Evolutionary conservation across 2,329 filamentous ascomycete species (phyloP), one percentile per base, ranked within the genome.

Genomic region (Colletotrichum musicola): DNA sequence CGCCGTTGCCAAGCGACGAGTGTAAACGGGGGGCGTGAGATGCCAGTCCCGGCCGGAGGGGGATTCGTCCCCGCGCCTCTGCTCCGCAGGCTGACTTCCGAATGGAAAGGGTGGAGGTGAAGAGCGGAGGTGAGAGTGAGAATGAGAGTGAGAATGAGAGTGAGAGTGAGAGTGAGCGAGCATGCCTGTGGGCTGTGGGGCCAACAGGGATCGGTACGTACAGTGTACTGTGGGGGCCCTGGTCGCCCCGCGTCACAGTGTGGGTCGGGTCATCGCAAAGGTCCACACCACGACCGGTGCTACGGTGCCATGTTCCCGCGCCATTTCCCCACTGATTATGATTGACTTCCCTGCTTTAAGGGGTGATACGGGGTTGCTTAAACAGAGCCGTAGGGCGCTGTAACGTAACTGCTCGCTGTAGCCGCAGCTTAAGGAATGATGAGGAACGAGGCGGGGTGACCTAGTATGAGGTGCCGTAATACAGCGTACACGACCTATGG

Each of bases 91-190:
- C 22, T 35, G 30, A 35, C 10, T 9, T 35, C 30, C 30, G 30
- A 35, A 27, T 56, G 63, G 56, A 49, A 25, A 59, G 47, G 56
- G 56, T 59, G 56, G 35, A 59, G 42, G 51, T 7, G 51, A n/a
- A 54, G n/a, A 49, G 46, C 12, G 38, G 38, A 42, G 40, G 22
- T 27, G 25, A 53, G 49, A 16, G 14, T 20, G 44, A 46, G 44
- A 20, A 20, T 16, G 18, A 22, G 6, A 5, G 54, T 42, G 16
- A 20, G 4, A 25, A 22, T 30, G 27, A 30, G 27, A 30, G 27
- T 30, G 27, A 30, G 27, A 30, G 9, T 30, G 27, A 30, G 27
- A 30, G 27, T 30, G 35, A 46, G 27, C 25, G 46, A 50, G n/a
- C 13, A 5, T 14, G 49, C 9, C 27, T 47, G 60, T 38, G 51